Evolutionary conservation across 2,329 filamentous ascomycete genomes (phyloP).

Genomic region (Penicillium sp.): DNA sequence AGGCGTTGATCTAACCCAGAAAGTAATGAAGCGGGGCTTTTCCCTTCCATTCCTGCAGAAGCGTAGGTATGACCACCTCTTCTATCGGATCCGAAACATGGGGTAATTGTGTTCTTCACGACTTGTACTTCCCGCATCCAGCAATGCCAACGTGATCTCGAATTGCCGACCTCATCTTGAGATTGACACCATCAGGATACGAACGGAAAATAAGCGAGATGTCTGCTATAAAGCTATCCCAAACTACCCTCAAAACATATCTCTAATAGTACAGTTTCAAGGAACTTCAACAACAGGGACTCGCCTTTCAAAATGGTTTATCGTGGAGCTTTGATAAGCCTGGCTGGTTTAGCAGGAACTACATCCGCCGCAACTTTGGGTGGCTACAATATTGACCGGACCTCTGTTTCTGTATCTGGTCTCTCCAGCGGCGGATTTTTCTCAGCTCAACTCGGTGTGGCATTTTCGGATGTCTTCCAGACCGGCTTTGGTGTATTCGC

Average conservation of each 20-base stretch:
- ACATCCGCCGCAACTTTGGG: conserved; percentile 8
- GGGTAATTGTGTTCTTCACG: neutral
- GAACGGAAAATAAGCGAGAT: neutral
- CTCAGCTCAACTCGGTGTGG: conserved; percentile 20
- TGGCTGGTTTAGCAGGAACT: neutral
- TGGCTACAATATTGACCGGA: conserved; percentile 17
- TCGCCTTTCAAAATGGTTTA: neutral
- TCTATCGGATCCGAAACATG: neutral
- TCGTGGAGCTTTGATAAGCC: neutral
- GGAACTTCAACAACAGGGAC: neutral
- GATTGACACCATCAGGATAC: neutral
- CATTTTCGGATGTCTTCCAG: conserved; percentile 18
- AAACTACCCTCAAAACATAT: neutral
- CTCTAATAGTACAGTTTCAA: neutral
- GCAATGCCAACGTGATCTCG: neutral
- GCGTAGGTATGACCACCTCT: neutral
- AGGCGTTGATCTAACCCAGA: neutral
- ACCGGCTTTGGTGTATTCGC: conserved; percentile 23
- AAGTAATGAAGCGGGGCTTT: neutral
- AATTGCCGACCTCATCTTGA: neutral
- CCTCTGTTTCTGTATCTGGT: conserved; percentile 17
- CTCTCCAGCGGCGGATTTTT: conserved; percentile 22
- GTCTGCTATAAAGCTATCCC: neutral
- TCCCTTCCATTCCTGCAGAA: neutral
- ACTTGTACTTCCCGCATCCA: neutral